Percentiles rank a stretch among this genome's conserved stretches.
These are phyloP conservation scores for Suillus ampliporus DNA, from an alignment of 768 basidiomycete genomes.

Conservation along the genomic window DNA sequence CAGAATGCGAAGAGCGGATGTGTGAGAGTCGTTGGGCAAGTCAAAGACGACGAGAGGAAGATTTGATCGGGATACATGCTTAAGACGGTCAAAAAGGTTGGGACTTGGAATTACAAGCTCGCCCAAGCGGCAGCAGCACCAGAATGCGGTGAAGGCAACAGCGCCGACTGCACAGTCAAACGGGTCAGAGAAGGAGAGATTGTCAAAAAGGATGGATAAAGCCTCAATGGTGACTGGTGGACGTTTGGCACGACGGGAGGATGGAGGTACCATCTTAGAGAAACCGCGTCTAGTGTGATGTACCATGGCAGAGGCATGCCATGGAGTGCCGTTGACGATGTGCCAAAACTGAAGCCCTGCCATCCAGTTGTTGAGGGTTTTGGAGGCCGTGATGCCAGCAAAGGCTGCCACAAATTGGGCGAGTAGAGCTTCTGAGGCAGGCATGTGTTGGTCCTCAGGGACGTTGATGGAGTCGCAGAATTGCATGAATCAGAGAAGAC, in stretches of 20 bases:
- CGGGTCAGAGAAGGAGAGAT: conserved; percentile 21
- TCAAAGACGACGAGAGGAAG: conserved; percentile 8
- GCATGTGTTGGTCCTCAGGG: conserved; percentile 24
- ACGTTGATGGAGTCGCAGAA: conserved; percentile 42
- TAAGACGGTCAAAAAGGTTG: conserved; percentile 18
- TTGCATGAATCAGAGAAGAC: conserved; percentile 36
- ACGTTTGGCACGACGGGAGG: conserved; percentile 22
- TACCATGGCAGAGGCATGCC: too few species aligned
- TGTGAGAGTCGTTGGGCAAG: conserved; percentile 13
- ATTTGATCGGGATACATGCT: conserved; percentile 18
- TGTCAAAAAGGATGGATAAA: conserved; percentile 26
- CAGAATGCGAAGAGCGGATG: conserved; percentile 36
- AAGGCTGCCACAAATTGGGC: conserved; percentile 28
- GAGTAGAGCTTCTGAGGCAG: conserved; percentile 36
- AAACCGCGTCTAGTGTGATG: not conserved
- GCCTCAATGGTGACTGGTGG: conserved; percentile 45
- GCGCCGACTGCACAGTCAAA: conserved; percentile 35
- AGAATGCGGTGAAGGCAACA: conserved; percentile 41
- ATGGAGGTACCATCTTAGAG: conserved; percentile 27
- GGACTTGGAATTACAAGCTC: conserved; percentile 31
- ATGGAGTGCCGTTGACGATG: not conserved
- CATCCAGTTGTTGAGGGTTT: conserved; percentile 41
- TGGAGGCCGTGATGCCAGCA: conserved; percentile 20
- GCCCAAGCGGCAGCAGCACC: conserved; percentile 36
- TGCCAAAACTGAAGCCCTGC: conserved; percentile 46